Evolutionary conservation across 202 grass and related monocot genomes (phyloP), one percentile per base, ranked within the genome.

Genomic region (Setaria italica): DNA sequence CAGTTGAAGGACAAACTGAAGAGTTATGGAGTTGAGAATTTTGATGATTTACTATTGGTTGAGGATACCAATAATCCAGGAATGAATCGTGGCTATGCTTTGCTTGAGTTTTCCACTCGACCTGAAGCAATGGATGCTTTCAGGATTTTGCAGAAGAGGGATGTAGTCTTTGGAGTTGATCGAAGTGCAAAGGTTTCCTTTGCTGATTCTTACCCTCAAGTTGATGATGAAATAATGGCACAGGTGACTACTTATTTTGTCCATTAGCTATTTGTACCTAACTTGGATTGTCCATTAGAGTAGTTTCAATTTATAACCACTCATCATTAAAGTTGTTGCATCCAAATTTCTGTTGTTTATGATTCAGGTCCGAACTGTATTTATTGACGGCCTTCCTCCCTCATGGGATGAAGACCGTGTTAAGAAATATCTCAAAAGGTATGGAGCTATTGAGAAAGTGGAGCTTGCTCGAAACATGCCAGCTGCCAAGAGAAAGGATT

Each of bases 401-500:
- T 85, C 81, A 70, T 96, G 93, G 96, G 96, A 99, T 77, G 96
- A 99, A 72, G 91, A 96, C 70, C 85, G 80, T 67, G 77, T 99
- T 72, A 99, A 90, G 80, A 90, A 90, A 65, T 99, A 90, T 85
- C 91, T 99, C 73, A 95, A 94, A 85, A 96, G 88, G 81, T 96
- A 96, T 80, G 96, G 96, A 64, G 84, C 68, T 80, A 91, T 99
- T 19, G 93, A 99, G 82, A 94, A 95, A 87, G 51, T 99, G 64
- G 92, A 99, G 72, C 93, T 99, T 72, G 96, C 96, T 70, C 84
- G 93, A 21, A 93, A 99, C 80, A 99, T 99, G 96, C 92, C 92
- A 54, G 86, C 93, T 85, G 93, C 96, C 10, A 99, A 91, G 76
- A 99, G 96, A 92, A 90, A 89, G 70, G 91, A 99, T 96, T 99